A percentile compares a stretch with the other conserved stretches of the same genome.
These are phyloP conservation scores for Deinandra increscens DNA, from an alignment of 129 eudicot species.

Conservation along the genomic window DNA sequence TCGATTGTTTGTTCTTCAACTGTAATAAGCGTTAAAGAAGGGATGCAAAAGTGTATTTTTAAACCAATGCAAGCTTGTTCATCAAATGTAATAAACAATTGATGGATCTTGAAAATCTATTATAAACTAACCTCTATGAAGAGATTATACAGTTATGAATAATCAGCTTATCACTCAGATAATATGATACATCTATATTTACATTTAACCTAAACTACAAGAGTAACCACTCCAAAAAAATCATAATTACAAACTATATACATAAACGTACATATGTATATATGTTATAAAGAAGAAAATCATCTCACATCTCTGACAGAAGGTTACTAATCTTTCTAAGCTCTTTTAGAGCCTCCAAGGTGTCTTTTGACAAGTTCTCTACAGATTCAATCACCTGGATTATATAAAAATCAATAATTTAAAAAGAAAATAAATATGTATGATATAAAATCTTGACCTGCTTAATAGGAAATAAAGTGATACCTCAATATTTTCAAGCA, in stretches of 20 bases:
- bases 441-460: not conserved
- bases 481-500: constrained; percentile 96
- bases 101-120: not conserved
- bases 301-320: constrained; percentile 67
- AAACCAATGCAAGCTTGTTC: not conserved
- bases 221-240: constrained; percentile 15
- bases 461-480: not conserved
- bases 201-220: constrained; percentile 30
- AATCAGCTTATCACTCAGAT: constrained; percentile 1
- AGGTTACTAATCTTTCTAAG: constrained; percentile 84
- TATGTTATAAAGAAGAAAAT: not conserved
- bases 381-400: constrained; percentile 87
- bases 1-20: no score
- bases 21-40: no score
- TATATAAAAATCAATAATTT: not conserved
- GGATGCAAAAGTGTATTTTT: no score
- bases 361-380: constrained; percentile 55
- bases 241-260: constrained; percentile 27
- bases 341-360: constrained; percentile 74
- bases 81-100: not conserved
- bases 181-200: constrained; percentile 27
- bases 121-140: not conserved
- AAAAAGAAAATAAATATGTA: not conserved
- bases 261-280: no score
- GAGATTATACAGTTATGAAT: not conserved